Evolutionary conservation across 2,329 filamentous ascomycete genomes (phyloP).

Genomic region (Beauveria sp.): DNA sequence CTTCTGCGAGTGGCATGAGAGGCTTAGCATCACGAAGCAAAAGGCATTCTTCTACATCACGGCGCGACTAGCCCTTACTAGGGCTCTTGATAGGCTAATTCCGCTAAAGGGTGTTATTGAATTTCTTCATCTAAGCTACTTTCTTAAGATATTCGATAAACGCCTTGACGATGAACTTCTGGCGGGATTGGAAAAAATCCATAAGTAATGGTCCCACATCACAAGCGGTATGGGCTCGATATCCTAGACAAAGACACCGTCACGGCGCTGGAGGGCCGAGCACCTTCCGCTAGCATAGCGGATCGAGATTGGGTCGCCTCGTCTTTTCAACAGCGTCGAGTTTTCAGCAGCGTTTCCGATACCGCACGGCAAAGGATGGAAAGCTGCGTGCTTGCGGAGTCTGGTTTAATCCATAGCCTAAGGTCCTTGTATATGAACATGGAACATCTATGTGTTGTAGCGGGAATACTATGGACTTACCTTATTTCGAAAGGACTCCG

Average conservation of each 20-base stretch:
- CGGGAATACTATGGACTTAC: background rate
- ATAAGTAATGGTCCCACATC: background rate
- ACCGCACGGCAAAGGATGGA: too few relatives aligned
- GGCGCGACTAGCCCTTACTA: background rate
- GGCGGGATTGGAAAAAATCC: background rate
- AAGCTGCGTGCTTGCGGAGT: background rate
- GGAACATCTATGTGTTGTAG: background rate
- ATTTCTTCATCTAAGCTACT: slow-evolving; percentile 6
- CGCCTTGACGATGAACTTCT: background rate
- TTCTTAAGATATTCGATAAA: background rate
- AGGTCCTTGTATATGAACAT: background rate
- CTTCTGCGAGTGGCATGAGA: slow-evolving; percentile 7
- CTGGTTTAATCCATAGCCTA: background rate
- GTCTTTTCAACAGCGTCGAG: background rate
- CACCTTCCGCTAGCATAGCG: background rate
- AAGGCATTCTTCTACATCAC: slow-evolving; percentile 1
- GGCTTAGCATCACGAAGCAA: slow-evolving; percentile 6
- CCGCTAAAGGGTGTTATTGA: slow-evolving; percentile 1
- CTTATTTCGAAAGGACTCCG: background rate
- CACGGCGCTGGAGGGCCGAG: background rate
- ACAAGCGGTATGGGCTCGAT: too few relatives aligned
- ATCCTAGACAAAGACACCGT: background rate
- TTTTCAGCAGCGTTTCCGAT: background rate
- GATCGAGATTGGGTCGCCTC: background rate
- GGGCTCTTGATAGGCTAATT: slow-evolving; percentile 7